Evolutionary conservation across 306 rosid genomes (phyloP), one percentile per base, ranked within the genome.

Genomic region (Vigna nakashimae): DNA sequence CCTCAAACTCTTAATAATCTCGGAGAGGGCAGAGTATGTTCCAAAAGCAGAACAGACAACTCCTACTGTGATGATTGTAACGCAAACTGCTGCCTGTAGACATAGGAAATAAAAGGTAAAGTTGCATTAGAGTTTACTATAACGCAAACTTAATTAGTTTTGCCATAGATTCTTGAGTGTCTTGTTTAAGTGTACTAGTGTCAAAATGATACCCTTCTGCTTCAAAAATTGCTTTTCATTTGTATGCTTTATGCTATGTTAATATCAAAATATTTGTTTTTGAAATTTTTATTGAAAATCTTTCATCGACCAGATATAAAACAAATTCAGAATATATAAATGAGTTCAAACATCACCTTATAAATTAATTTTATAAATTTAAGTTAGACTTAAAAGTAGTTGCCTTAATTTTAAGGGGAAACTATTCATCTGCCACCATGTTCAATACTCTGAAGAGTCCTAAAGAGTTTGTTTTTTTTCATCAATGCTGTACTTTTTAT

Each of bases 11-110:
- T 88, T 85, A 2, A 89, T 50, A 49, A 95, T 95, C 80, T 86
- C 88, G 2, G 83, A 5, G 3, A 95, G 66, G 1, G 98, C 93
- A 1, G 98, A 92, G 72, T 88, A 95, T 0, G 98, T 82, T 75
- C 98, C 98, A n/a, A 89, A 56, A 12, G 15, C 55, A 24, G 97
- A 71, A 16, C 89, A 88, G 28, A 87, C 50, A 7, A 81, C 83
- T 0, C 98, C 98, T 66, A 89, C 89, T 34, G 56, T 71, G 77
- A 95, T 92, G 1, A 95, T 79, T 73, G 73, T 40, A 38, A 56
- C 18, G 82, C 99, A 92, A 42, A 90, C 77, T 24, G 82, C 46
- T 57, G 48, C 82, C 99, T 96, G 95, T 18, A 75, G 76, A 52
- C 2, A 66, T 2, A 70, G 10, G 79, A 67, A 65, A 17, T 43